Conservation (phyloP, 1,284 basidiomycete genomes). For the Sanghuangporus weigelae region DNA sequence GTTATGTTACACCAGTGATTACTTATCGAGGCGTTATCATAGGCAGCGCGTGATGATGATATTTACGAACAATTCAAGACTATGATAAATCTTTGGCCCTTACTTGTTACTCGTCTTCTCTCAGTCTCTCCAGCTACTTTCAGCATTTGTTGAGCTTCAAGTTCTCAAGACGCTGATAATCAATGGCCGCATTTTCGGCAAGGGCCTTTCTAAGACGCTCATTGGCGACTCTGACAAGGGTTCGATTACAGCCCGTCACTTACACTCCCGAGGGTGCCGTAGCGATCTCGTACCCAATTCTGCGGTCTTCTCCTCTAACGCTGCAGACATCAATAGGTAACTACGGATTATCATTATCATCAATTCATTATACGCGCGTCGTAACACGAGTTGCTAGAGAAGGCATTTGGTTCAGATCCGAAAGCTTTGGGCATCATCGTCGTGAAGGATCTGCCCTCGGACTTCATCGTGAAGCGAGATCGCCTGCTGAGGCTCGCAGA, state of each 20-base stretch:
- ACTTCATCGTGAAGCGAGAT: constrained; percentile 60
- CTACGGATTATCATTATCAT: neutral
- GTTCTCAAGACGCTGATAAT: neutral
- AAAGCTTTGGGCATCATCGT: constrained; percentile 77
- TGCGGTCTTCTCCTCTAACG: constrained; percentile 53
- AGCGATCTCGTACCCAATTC: constrained; percentile 61
- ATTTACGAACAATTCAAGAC: too few relatives aligned
- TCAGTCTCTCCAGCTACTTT: neutral
- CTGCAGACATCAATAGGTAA: constrained; percentile 60
- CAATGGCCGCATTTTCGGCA: constrained; percentile 6
- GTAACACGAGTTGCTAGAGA: constrained; percentile 37
- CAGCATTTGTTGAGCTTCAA: neutral
- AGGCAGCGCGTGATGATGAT: too few relatives aligned
- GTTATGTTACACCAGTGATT: too few relatives aligned
- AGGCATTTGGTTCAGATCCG: constrained; percentile 76
- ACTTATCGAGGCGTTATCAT: too few relatives aligned
- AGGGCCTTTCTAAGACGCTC: constrained; percentile 19
- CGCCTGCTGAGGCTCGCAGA: constrained; percentile 68
- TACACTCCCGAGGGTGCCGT: constrained; percentile 55
- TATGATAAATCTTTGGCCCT: too few relatives aligned
- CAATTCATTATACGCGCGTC: neutral
- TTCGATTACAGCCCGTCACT: constrained; percentile 25
- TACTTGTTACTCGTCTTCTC: neutral
- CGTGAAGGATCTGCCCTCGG: constrained; percentile 70
- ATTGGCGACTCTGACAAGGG: constrained; percentile 23